Conservation (phyloP, 208 protist genomes). For the Phytomonas sp. region DNA sequence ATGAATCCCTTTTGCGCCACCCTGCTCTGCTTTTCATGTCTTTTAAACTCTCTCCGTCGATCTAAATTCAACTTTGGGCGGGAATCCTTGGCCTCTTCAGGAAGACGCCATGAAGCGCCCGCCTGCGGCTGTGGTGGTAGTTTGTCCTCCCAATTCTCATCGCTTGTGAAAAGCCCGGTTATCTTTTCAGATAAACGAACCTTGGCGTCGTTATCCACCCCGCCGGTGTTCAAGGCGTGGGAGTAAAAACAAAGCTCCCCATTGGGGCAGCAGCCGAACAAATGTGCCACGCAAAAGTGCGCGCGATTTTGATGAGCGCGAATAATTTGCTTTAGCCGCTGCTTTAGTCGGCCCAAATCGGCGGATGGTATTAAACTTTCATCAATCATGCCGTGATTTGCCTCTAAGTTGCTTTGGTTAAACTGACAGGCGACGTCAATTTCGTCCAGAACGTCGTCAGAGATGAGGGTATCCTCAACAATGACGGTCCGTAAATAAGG, state of each 20-base stretch:
- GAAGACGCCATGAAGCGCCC: constrained; percentile 73
- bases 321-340: constrained; percentile 59
- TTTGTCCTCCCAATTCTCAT: constrained; percentile 61
- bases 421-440: constrained; percentile 87
- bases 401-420: constrained; percentile 86
- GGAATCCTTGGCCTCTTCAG: constrained; percentile 35
- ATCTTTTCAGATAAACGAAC: constrained; percentile 51
- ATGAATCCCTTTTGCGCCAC: neutral
- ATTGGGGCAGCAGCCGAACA: constrained; percentile 72
- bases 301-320: constrained; percentile 35
- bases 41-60: constrained; percentile 6
- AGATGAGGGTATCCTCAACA: constrained; percentile 79
- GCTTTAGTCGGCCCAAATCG: constrained; percentile 51
- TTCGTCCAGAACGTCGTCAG: constrained; percentile 79
- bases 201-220: constrained; percentile 18
- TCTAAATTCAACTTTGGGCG: constrained; percentile 33
- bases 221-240: constrained; percentile 44
- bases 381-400: constrained; percentile 39
- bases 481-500: constrained; percentile 81
- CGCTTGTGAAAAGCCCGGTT: constrained; percentile 52
- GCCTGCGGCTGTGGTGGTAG: constrained; percentile 49
- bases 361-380: constrained; percentile 29
- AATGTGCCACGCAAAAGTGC: constrained; percentile 65
- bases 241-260: constrained; percentile 72
- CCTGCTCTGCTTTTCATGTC: constrained; percentile 1